These are phyloP conservation scores for Hyaloscypha finlandica DNA, from an alignment of 495 filamentous ascomycete genomes.

Conservation along the genomic window DNA sequence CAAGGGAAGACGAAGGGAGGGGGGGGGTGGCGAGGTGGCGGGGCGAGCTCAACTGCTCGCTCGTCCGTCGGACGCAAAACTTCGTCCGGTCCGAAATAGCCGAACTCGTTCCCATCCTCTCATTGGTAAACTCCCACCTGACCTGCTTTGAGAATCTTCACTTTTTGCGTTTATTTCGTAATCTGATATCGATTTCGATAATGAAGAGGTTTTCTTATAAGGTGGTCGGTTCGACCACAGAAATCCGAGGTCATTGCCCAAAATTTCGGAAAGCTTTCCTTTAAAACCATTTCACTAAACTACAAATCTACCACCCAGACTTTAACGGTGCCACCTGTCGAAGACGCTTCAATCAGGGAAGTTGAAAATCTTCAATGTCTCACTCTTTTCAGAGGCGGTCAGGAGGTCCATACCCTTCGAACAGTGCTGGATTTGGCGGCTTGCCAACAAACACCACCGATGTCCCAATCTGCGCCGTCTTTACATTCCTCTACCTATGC, in stretches of 20 bases:
- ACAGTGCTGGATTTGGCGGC: conserved; percentile 8
- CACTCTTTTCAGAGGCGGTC: background rate
- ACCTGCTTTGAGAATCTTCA: background rate
- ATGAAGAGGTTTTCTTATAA: background rate
- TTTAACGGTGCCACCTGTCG: no score
- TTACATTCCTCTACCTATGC: conserved; percentile 63
- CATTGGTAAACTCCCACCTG: background rate
- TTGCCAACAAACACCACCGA: conserved; percentile 44
- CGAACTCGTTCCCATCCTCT: background rate
- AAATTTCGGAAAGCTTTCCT: no score
- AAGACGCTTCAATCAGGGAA: no score
- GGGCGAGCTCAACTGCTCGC: no score
- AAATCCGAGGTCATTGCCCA: background rate
- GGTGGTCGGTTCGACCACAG: background rate
- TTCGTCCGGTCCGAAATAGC: background rate
- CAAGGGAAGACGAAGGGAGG: no score
- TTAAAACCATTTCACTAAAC: no score
- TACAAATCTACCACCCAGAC: no score
- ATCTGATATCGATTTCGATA: no score
- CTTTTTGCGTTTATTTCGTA: no score
- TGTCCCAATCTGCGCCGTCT: conserved; percentile 62
- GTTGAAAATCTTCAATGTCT: background rate
- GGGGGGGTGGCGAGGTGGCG: no score
- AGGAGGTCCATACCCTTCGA: background rate
- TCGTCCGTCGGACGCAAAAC: no score